A percentile compares a stretch with the other conserved stretches of the same genome.
phyloP scores from a whole-genome alignment of 768 basidiomycete species.

The Podaxis mareebaensis region DNA sequence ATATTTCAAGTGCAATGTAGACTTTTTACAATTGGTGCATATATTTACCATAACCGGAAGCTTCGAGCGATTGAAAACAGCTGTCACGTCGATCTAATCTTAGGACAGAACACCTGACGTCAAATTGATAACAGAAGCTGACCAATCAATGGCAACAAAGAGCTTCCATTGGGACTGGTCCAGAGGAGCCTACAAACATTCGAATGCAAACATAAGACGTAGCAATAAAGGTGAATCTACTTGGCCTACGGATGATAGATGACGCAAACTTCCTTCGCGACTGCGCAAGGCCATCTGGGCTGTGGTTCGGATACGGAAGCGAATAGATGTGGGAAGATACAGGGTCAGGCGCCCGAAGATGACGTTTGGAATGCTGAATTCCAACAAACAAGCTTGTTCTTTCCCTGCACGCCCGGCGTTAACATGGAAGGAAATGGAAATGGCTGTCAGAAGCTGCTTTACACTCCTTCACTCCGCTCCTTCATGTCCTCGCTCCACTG shows the following conservation, averaged over 20 bases:
- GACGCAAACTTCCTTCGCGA: no score
- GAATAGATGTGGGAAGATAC: constrained; percentile 8
- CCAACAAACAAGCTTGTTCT: not conserved
- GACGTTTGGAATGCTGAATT: constrained; percentile 5
- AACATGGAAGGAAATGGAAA: constrained; percentile 3
- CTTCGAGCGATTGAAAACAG: no score
- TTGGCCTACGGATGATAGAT: no score
- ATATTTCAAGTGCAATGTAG: not conserved
- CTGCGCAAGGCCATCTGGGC: no score
- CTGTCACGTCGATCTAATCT: not conserved
- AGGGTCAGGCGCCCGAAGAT: not conserved
- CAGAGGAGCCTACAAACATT: not conserved
- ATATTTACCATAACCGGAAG: not conserved
- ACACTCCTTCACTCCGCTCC: constrained; percentile 12
- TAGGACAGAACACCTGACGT: not conserved
- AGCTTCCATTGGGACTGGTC: no score
- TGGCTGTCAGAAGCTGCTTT: not conserved
- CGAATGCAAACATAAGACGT: no score
- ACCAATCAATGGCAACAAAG: not conserved
- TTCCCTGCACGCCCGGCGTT: constrained; percentile 7
- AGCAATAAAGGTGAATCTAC: no score
- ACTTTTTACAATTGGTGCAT: not conserved
- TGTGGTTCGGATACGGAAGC: not conserved
- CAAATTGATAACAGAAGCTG: not conserved
- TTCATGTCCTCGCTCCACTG: constrained; percentile 11